phyloP scores from a whole-genome alignment of 495 filamentous ascomycete species.

The Xylaria castorea region DNA sequence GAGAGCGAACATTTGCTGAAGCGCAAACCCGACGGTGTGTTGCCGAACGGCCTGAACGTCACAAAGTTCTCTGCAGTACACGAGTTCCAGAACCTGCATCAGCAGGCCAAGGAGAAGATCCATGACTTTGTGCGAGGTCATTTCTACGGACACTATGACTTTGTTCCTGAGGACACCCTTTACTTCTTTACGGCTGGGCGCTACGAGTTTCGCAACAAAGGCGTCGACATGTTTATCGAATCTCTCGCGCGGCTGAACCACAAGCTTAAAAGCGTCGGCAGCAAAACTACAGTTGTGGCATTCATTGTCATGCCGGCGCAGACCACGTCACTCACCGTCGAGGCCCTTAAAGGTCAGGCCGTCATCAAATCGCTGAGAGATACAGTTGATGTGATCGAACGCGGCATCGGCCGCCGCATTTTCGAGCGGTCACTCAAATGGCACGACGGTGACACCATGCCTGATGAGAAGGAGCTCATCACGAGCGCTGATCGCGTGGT shows the following conservation, averaged over 20 bases:
- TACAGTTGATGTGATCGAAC: conserved; percentile 87
- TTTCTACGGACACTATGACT: conserved; percentile 98
- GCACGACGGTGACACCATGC: conserved; percentile 91
- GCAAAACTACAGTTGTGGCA: conserved; percentile 95
- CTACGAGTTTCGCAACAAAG: conserved; percentile 98
- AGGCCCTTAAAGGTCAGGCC: conserved; percentile 94
- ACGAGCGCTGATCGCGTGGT: conserved; percentile 91
- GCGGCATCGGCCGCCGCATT: conserved; percentile 87
- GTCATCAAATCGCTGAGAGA: conserved; percentile 95
- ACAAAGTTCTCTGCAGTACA: conserved; percentile 99
- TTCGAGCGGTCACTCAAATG: conserved; percentile 92
- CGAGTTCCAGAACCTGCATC: conserved; percentile 98
- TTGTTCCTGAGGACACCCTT: conserved; percentile 94
- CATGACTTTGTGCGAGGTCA: conserved; percentile 97
- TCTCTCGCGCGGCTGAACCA: conserved; percentile 94
- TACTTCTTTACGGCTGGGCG: conserved; percentile 97
- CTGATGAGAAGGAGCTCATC: conserved; percentile 94
- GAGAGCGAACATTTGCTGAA: conserved; percentile 98
- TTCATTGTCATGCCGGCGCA: conserved; percentile 99
- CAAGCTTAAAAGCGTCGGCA: conserved; percentile 80
- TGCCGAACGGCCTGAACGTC: conserved; percentile 97
- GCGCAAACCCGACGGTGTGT: conserved; percentile 93
- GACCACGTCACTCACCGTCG: conserved; percentile 94
- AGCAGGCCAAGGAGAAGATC: conserved; percentile 95
- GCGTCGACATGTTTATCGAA: conserved; percentile 99